These are phyloP conservation scores for Aegilops umbellulata DNA, from an alignment of 176 grass and related monocot species.

Conservation along the genomic window DNA sequence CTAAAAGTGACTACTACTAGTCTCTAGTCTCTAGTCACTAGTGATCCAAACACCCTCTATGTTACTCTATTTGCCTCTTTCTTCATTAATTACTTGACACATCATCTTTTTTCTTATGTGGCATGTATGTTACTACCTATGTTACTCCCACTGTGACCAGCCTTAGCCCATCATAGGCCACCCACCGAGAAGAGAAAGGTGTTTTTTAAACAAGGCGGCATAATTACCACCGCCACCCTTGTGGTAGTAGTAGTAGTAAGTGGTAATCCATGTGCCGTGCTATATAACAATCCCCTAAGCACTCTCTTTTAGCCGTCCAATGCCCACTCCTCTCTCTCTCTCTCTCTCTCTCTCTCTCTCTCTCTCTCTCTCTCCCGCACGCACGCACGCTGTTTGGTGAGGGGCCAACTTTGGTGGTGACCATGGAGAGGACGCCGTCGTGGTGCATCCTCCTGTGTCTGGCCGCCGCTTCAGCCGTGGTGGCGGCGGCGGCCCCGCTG, in stretches of 20 bases:
- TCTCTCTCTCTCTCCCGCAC: too few relatives aligned
- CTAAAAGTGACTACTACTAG: too few relatives aligned
- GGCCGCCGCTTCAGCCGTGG: not conserved
- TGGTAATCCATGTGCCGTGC: conserved; percentile 28
- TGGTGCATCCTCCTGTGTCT: not conserved
- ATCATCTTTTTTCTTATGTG: too few relatives aligned
- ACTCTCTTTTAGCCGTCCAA: not conserved
- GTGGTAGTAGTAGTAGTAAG: not conserved
- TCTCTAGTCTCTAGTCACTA: too few relatives aligned
- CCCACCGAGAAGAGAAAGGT: not conserved
- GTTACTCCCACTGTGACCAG: too few relatives aligned
- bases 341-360: too few relatives aligned
- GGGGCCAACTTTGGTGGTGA: not conserved
- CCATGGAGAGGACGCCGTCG: not conserved
- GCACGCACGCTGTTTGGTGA: not conserved
- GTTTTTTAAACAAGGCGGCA: not conserved
- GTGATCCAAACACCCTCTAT: too few relatives aligned
- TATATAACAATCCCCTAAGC: conserved; percentile 39
- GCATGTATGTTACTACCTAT: too few relatives aligned
- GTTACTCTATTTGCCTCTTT: too few relatives aligned
- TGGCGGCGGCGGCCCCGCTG: conserved; percentile 13
- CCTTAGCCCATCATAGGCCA: not conserved
- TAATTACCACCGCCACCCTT: conserved; percentile 23
- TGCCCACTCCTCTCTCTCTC: not conserved
- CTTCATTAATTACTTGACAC: too few relatives aligned